Percentiles rank a stretch among this genome's conserved stretches.
Evolutionary conservation across 805 yeast species (phyloP).

Genomic region (Saturnispora halmiae): DNA sequence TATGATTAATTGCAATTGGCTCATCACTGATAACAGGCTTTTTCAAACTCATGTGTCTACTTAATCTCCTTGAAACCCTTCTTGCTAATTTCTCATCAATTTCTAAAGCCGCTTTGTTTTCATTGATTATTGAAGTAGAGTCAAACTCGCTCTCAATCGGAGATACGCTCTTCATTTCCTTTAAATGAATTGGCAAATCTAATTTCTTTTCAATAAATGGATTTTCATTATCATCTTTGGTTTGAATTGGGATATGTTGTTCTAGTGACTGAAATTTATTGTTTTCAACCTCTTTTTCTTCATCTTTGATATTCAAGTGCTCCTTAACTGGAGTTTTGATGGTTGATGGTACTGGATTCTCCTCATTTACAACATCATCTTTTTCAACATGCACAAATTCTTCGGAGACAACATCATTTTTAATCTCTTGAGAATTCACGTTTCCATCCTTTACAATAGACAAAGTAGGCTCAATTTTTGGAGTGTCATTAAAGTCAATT

Average conservation of each 20-base stretch:
- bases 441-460: no score
- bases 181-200: conserved; percentile 1
- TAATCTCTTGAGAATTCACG: no score
- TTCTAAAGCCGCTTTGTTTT: conserved; percentile 10
- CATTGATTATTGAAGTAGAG: background rate
- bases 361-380: no score
- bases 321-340: no score
- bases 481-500: background rate
- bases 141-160: conserved; percentile 4
- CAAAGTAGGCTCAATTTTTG: background rate
- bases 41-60: conserved; percentile 1
- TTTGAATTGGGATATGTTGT: background rate
- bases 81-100: conserved; percentile 12
- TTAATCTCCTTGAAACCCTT: conserved; percentile 11
- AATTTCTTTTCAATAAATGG: conserved; percentile 8
- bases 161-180: background rate
- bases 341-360: no score
- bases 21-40: no score
- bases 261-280: no score
- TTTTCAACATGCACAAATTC: no score
- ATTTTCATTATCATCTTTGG: background rate
- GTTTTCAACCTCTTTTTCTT: no score
- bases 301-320: no score
- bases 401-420: background rate
- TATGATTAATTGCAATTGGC: background rate